Base-by-base conservation (phyloP, 2,329 filamentous ascomycete genomes). In the Stachybotrys echinatus region DNA sequence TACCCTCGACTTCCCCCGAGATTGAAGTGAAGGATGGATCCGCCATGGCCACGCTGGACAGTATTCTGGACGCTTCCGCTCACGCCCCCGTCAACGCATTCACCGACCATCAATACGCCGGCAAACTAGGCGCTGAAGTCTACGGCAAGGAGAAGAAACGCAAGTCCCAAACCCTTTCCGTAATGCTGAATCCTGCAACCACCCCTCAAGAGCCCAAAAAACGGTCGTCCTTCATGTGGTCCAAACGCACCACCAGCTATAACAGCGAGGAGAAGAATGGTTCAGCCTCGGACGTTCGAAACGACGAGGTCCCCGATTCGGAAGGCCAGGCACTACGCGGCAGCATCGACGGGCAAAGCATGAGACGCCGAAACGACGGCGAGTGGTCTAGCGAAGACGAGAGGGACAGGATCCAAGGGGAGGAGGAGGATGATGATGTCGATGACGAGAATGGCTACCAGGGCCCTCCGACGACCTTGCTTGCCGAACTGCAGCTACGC, bases 401-500 rank as follows among this genome's bases (percentile, higher is more conserved):
- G 42, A 65, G 63, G 14, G 63, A 64, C 5, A 61, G 49, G 7
- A 63, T 66, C 4, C 61, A 66, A 37, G 72, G 75, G 7, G 71
- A 67, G 17, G 66, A 74, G 12, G 72, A 72, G 3, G 72, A 72
- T 3, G 70, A 70, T 3, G 70, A 73, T 4, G 74, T 75, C 3
- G 10, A 10, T 5, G 72, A 73, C 3, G 74, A 73, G 38, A 74
- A 76, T 2, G 61, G 74, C 2, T 86, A 82, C 54, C 77, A 84
- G 48, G 89, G 88, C 1, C 80, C 85, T 4, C 94, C 94, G 1
- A 95, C 91, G 1, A 99, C 94, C 0, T 77, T 99, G 1, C 80
- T 99, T 21, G 94, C 94, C 0, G 94, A 99, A 65, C 75, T 99
- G 7, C 90, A 96, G 64, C 73, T 95, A 55, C 87, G 94, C 47